Percentiles rank a stretch among this genome's conserved stretches.
These are phyloP conservation scores for Tulasnella sp. DNA, from an alignment of 768 basidiomycete genomes.

Conservation along the genomic window DNA sequence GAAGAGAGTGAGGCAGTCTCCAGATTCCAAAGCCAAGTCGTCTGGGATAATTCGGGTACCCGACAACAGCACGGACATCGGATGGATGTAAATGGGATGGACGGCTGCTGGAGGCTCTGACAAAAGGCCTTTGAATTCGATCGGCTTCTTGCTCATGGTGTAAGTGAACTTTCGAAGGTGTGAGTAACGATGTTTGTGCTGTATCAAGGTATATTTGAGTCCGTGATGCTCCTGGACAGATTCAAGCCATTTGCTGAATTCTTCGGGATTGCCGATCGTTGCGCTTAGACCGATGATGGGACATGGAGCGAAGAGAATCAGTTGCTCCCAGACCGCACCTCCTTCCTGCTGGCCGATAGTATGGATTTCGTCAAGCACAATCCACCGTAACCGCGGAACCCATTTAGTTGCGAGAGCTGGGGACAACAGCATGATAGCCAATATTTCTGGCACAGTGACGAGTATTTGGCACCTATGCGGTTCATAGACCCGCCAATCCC, in stretches of 20 bases:
- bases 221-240: slow-evolving; percentile 58
- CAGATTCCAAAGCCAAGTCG: slow-evolving; percentile 60
- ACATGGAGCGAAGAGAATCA: slow-evolving; percentile 64
- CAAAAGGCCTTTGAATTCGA: slow-evolving; percentile 32
- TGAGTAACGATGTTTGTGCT: slow-evolving; percentile 66
- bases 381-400: slow-evolving; percentile 63
- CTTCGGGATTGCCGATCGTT: slow-evolving; percentile 61
- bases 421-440: slow-evolving; percentile 66
- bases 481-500: slow-evolving; percentile 60
- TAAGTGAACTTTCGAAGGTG: slow-evolving; percentile 68
- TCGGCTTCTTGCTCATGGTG: slow-evolving; percentile 32
- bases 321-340: slow-evolving; percentile 70
- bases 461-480: slow-evolving; percentile 66
- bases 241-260: slow-evolving; percentile 64
- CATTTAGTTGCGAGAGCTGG: slow-evolving; percentile 58
- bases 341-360: slow-evolving; percentile 66
- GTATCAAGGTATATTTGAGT: slow-evolving; percentile 55
- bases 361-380: slow-evolving; percentile 62
- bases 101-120: slow-evolving; percentile 39
- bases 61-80: slow-evolving; percentile 54
- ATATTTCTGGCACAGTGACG: slow-evolving; percentile 69
- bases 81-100: slow-evolving; percentile 54
- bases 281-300: slow-evolving; percentile 72
- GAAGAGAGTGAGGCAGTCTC: slow-evolving; percentile 54
- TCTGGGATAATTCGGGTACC: slow-evolving; percentile 50